A percentile compares a stretch with the other conserved stretches of the same genome.
These are phyloP conservation scores for Trichocladium uniseriatum DNA, from an alignment of 495 filamentous ascomycete genomes.

Conservation along the genomic window DNA sequence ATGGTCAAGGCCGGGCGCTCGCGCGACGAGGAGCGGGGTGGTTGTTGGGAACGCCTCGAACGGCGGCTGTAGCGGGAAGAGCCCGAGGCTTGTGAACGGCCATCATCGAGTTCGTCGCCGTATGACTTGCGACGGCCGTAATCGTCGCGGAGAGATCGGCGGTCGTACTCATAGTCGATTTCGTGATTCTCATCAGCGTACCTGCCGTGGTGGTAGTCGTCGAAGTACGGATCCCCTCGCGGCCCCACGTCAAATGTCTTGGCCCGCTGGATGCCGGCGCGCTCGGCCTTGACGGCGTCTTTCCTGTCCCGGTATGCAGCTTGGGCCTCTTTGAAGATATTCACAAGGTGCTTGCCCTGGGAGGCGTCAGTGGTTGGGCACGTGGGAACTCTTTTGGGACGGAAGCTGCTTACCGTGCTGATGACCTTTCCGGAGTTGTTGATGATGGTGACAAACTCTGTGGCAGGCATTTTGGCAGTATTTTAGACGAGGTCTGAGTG, in stretches of 20 bases:
- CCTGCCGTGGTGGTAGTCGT: constrained; percentile 18
- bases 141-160: constrained; percentile 12
- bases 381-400: neutral
- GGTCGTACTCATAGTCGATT: constrained; percentile 12
- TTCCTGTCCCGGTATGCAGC: constrained; percentile 77
- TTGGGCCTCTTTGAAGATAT: constrained; percentile 80
- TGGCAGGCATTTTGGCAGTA: constrained; percentile 36
- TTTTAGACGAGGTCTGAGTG: neutral
- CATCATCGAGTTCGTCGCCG: constrained; percentile 28
- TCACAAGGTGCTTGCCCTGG: constrained; percentile 79
- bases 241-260: constrained; percentile 35
- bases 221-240: constrained; percentile 17
- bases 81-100: constrained; percentile 28
- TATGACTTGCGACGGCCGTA: constrained; percentile 24
- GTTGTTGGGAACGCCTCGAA: constrained; percentile 22
- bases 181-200: constrained; percentile 14
- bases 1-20: constrained; percentile 30
- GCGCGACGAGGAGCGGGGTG: constrained; percentile 19
- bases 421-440: constrained; percentile 90
- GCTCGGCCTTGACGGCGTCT: constrained; percentile 60
- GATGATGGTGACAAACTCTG: constrained; percentile 77
- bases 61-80: constrained; percentile 30
- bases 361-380: constrained; percentile 11
- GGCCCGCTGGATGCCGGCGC: constrained; percentile 33
- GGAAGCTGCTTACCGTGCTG: constrained; percentile 59